Percentiles rank a stretch among this genome's conserved stretches.
Evolutionary conservation across 2,329 filamentous ascomycete genomes (phyloP).

Genomic region (Aspergillus sp.): DNA sequence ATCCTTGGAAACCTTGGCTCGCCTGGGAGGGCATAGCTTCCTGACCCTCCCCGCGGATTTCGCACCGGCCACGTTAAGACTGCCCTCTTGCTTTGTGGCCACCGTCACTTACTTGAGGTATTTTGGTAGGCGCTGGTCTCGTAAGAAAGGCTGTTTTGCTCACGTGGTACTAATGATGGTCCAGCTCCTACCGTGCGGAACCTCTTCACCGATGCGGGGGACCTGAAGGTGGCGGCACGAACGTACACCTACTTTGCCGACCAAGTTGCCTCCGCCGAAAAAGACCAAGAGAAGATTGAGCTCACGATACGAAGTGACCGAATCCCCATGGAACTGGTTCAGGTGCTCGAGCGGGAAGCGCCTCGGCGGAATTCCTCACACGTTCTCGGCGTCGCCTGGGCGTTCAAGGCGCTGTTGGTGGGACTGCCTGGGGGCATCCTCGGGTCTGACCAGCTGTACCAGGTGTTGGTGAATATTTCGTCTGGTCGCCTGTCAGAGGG

Average conservation of each 20-base stretch:
- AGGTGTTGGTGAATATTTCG: conserved; percentile 30
- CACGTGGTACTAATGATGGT: conserved; percentile 3
- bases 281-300: conserved; percentile 32
- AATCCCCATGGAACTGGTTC: conserved; percentile 27
- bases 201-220: conserved; percentile 36
- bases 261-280: conserved; percentile 38
- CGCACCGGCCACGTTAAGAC: conserved; percentile 35
- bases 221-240: conserved; percentile 32
- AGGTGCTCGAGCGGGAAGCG: conserved; percentile 7
- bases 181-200: conserved; percentile 29
- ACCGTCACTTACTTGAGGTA: conserved; percentile 36
- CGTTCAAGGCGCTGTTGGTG: conserved; percentile 34
- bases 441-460: conserved; percentile 35
- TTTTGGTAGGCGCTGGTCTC: conserved; percentile 28
- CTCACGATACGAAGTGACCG: conserved; percentile 33
- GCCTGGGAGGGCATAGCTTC: conserved; percentile 43
- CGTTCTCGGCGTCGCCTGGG: conserved; percentile 34
- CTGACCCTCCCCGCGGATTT: conserved; percentile 37
- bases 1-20: conserved; percentile 40
- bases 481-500: conserved; percentile 17
- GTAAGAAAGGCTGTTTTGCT: neutral
- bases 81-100: conserved; percentile 46
- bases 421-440: conserved; percentile 41
- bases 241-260: conserved; percentile 42
- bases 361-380: conserved; percentile 18